phyloP scores from a whole-genome alignment of 2,329 filamentous ascomycete genomes.

The Penicillium sp. region DNA sequence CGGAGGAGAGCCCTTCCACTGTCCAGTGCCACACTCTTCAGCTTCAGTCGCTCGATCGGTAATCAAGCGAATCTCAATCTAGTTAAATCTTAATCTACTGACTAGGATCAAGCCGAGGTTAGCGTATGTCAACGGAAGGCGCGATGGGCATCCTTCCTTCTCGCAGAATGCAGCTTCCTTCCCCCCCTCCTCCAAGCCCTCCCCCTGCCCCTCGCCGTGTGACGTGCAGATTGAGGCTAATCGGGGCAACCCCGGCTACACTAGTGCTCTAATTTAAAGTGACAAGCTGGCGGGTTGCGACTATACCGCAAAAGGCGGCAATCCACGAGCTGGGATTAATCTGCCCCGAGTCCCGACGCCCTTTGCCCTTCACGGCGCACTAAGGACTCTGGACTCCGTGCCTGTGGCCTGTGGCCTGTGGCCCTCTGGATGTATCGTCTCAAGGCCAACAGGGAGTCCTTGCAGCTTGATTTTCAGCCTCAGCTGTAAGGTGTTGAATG shows the following conservation, averaged over 20 bases:
- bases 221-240: conserved; percentile 2
- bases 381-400: neutral
- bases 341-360: neutral
- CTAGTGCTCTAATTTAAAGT: neutral
- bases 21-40: neutral
- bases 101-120: conserved; percentile 1
- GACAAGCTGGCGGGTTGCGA: neutral
- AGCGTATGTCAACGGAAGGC: neutral
- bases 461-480: conserved; percentile 16
- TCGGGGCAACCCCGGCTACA: conserved; percentile 2
- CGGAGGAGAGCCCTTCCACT: neutral
- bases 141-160: neutral
- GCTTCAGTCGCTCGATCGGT: neutral
- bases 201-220: neutral
- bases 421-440: neutral
- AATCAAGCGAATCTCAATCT: too few relatives aligned
- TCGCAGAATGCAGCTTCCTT: conserved; percentile 10
- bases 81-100: too few relatives aligned
- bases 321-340: conserved; percentile 5
- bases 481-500: neutral
- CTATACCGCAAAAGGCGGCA: conserved; percentile 11
- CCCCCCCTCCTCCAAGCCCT: too few relatives aligned
- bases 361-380: neutral
- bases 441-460: neutral
- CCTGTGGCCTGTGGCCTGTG: too few relatives aligned